Base-by-base conservation (phyloP, 169 alveolate species). In the Cyclospora cayetanensis region DNA sequence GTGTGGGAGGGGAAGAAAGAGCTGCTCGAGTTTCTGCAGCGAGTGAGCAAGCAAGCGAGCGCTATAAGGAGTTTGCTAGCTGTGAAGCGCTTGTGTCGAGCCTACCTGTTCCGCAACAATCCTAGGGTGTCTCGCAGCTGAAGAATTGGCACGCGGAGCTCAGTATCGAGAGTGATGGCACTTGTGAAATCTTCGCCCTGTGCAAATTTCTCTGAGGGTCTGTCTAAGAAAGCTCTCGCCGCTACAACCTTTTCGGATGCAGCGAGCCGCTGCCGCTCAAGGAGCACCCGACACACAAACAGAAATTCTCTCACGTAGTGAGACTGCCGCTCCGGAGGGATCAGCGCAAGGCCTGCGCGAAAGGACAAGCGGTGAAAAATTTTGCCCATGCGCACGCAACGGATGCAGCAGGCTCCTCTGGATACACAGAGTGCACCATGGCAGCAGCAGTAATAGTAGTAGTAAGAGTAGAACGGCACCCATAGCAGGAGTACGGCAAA, bases 231-330 rank as follows among this genome's bases (percentile, higher is more conserved):
- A 31, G 37, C 72, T 0, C 34, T 15, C 4, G 89, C 46, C 29
- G 18, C 89, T 43, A 15, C 89, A 20, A 20, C 65, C 39, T 41
- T 12, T 0, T 74, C 65, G 37, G 31, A 63, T 25, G 50, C 68
- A 12, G 86, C 65, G 15, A 39, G 91, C 42, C 68, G 60, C 27
- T 84, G 91, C 9, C 91, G 80, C 34, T 84, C 91, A 34, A 84
- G 68, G 27, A 84, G 72, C 29, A 84, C 91, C 25, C 91, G 91
- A 25, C 91, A 84, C 7, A 84, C 83, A 31, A 84, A 84, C 31
- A 84, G 53, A 42, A 84, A 65, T 42, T 84, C 91, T 31, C 82
- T 46, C 29, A 84, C 34, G 65, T 84, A 84, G 66, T 84, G 91
- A 63, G 80, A 9, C 80, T 84, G 82, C 35, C 91, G 91, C 31